phyloP scores from a whole-genome alignment of 352 stramenopile species.

The Pelagophyceae sp. region DNA sequence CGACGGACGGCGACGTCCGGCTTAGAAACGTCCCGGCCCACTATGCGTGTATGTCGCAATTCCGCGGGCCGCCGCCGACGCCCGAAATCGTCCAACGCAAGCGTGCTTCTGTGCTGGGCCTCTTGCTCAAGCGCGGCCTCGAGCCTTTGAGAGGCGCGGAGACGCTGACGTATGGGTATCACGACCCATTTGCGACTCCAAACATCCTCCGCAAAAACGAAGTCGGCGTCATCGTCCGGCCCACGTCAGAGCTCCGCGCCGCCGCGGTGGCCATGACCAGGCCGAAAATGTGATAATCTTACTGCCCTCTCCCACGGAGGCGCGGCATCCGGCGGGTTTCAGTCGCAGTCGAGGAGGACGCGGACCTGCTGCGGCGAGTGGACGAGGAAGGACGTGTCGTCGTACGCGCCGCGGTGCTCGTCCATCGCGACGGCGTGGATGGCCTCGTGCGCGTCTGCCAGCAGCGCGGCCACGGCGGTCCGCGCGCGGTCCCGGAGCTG shows the following conservation, averaged over 20 bases:
- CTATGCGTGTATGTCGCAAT: slow-evolving; percentile 34
- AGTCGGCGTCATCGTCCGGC: slow-evolving; percentile 36
- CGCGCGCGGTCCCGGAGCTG: background rate
- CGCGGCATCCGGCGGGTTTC: too few species aligned
- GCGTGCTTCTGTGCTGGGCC: slow-evolving; percentile 25
- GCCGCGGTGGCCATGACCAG: too few species aligned
- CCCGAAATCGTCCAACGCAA: slow-evolving; percentile 34
- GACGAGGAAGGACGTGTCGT: slow-evolving; percentile 1
- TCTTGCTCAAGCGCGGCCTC: slow-evolving; percentile 26
- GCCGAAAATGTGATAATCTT: too few species aligned
- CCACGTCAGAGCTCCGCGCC: too few species aligned
- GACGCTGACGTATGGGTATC: slow-evolving; percentile 46
- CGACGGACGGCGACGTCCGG: slow-evolving; percentile 36
- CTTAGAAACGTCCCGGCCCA: slow-evolving; percentile 37
- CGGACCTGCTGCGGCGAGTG: slow-evolving; percentile 4
- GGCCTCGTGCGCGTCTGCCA: slow-evolving; percentile 4
- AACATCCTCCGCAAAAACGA: slow-evolving; percentile 46
- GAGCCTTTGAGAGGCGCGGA: slow-evolving; percentile 23
- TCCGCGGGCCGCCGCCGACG: slow-evolving; percentile 38
- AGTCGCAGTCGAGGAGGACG: slow-evolving; percentile 18
- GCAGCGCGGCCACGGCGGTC: background rate
- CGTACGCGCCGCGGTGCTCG: background rate
- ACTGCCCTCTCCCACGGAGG: too few species aligned
- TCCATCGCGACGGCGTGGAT: background rate
- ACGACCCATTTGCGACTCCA: slow-evolving; percentile 46